Conservation (phyloP, 78 protist genomes). For the slime mould (Dictyostelium discoideum) region DNA sequence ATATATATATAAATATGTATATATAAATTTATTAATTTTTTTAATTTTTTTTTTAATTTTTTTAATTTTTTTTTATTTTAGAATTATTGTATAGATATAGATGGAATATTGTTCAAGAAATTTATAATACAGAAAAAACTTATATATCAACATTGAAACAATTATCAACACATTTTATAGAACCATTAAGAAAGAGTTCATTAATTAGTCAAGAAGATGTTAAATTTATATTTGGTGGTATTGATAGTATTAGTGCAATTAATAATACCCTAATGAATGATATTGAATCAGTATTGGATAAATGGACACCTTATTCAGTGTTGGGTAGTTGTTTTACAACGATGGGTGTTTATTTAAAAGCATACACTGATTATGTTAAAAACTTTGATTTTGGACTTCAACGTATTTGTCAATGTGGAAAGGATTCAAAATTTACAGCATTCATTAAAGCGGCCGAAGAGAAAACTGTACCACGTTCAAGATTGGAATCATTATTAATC, state of each 20-base stretch:
- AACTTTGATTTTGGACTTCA: conserved; percentile 67
- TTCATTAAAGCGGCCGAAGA: conserved; percentile 56
- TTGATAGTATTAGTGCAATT: conserved; percentile 53
- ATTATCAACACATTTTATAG: conserved; percentile 48
- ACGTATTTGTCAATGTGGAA: conserved; percentile 38
- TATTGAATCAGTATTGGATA: conserved; percentile 8
- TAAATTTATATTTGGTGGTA: conserved; percentile 70
- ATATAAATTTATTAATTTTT: too few relatives aligned
- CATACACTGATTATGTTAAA: conserved; percentile 77
- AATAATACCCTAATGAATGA: conserved; percentile 3
- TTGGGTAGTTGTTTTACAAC: conserved; percentile 45
- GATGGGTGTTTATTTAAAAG: conserved; percentile 42
- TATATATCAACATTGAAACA: conserved; percentile 51
- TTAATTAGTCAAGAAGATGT: conserved; percentile 53
- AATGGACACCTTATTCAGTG: conserved; percentile 61
- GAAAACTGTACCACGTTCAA: conserved; percentile 37
- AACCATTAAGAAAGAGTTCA: conserved; percentile 52
- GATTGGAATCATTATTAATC: conserved; percentile 63
- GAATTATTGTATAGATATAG: conserved; percentile 78
- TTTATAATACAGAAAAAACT: conserved; percentile 63
- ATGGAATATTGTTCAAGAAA: conserved; percentile 77
- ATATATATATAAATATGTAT: too few relatives aligned
- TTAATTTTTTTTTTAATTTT: too few relatives aligned
- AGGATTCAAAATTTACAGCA: conserved; percentile 36
- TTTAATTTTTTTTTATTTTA: neutral